These are phyloP conservation scores for Xylariaceae sp. DNA, from an alignment of 2,329 filamentous ascomycete genomes.

Conservation along the genomic window DNA sequence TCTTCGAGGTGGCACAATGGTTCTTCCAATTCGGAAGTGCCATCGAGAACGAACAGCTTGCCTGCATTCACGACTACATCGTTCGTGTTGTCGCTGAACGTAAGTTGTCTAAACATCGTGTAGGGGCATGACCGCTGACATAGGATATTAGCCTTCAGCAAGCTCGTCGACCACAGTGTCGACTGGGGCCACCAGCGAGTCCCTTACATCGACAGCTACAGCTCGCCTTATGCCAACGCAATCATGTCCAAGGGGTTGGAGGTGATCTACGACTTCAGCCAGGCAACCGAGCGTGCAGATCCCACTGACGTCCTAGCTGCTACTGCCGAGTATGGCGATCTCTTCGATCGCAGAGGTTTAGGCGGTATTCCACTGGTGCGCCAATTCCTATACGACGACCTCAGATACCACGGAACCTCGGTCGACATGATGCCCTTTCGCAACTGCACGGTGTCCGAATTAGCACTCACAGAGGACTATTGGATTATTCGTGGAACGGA, in stretches of 20 bases:
- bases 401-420: background rate
- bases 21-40: constrained; percentile 8
- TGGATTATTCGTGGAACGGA: background rate
- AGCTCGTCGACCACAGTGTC: constrained; percentile 5
- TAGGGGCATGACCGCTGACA: too few relatives aligned
- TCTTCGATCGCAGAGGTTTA: too few relatives aligned
- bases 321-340: background rate
- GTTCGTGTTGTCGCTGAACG: constrained; percentile 1
- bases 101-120: background rate
- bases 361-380: too few relatives aligned
- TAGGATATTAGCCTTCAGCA: background rate
- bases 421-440: background rate
- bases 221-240: background rate
- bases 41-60: constrained; percentile 12
- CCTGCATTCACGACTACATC: constrained; percentile 9
- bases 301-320: background rate
- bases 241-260: background rate
- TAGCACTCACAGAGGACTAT: background rate
- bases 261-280: background rate
- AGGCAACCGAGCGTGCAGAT: background rate
- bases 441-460: background rate
- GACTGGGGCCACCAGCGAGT: constrained; percentile 1
- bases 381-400: background rate
- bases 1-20: background rate
- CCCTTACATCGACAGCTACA: background rate